phyloP scores from a whole-genome alignment of 441 rosid genomes.

The Adansonia madagascariensis region DNA sequence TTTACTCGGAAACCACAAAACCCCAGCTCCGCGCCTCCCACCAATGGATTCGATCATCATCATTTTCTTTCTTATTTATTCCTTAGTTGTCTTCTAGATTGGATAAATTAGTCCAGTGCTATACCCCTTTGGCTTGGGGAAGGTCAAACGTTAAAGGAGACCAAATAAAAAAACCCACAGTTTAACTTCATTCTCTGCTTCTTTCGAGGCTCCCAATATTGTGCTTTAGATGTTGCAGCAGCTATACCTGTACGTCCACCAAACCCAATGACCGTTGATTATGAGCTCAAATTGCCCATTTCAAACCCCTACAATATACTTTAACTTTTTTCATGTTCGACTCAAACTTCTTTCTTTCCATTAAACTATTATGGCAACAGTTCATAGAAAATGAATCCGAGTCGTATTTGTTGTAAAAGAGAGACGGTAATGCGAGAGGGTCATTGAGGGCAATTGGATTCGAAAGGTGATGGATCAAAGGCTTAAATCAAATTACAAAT shows the following conservation, averaged over 20 bases:
- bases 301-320: neutral
- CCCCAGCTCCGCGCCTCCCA: constrained; percentile 21
- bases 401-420: neutral
- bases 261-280: neutral
- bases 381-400: neutral
- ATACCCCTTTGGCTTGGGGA: neutral
- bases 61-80: neutral
- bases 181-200: neutral
- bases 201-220: neutral
- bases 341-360: neutral
- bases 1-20: constrained; percentile 40
- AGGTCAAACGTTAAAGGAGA: neutral
- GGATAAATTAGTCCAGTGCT: neutral
- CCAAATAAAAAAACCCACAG: neutral
- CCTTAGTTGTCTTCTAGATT: neutral
- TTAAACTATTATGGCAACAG: neutral
- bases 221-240: neutral
- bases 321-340: neutral
- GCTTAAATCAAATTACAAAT: constrained; percentile 14
- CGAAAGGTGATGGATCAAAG: constrained; percentile 17
- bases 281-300: neutral
- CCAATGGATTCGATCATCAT: neutral
- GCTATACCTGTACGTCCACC: neutral
- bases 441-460: neutral
- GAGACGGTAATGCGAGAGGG: neutral